Percentiles rank a stretch among this genome's conserved stretches.
Conservation (phyloP, 805 yeast species). For the Ogataea nitratoaversa region DNA sequence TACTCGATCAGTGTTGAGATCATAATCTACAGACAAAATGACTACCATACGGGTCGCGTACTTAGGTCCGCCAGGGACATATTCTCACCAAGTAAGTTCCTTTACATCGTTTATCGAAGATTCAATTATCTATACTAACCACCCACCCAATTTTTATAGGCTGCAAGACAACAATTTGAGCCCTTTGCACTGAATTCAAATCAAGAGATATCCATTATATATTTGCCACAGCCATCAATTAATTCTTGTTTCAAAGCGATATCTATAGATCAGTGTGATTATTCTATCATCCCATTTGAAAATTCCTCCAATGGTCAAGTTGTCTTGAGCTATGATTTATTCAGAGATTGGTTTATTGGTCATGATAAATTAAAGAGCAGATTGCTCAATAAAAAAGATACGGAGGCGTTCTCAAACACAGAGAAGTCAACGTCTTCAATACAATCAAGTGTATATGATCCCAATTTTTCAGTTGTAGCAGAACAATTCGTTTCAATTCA, state of each 20-base stretch:
- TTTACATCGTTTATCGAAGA: background rate
- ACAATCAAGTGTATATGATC: conserved; percentile 15
- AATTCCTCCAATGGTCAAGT: conserved; percentile 96
- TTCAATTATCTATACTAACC: too few relatives aligned
- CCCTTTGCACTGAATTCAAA: conserved; percentile 11
- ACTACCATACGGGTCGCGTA: conserved; percentile 52
- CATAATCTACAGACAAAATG: conserved; percentile 9
- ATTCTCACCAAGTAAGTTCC: conserved; percentile 72
- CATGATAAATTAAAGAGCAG: conserved; percentile 10
- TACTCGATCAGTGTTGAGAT: too few relatives aligned
- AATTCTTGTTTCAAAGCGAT: conserved; percentile 61
- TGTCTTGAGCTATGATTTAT: conserved; percentile 73
- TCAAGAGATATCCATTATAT: conserved; percentile 18
- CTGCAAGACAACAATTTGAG: conserved; percentile 42
- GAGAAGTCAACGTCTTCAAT: conserved; percentile 11
- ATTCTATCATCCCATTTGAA: conserved; percentile 83
- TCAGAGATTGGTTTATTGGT: conserved; percentile 59
- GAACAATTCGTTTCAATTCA: conserved; percentile 81
- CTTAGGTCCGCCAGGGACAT: conserved; percentile 90
- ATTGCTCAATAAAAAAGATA: conserved; percentile 3
- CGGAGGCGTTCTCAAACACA: conserved; percentile 2
- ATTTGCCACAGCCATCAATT: conserved; percentile 39
- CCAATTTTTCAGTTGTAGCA: conserved; percentile 53
- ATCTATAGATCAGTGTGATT: conserved; percentile 44
- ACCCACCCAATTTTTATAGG: conserved; percentile 27